Conservation (phyloP, 257 asterid genomes). For the Nemophila menziesii region DNA sequence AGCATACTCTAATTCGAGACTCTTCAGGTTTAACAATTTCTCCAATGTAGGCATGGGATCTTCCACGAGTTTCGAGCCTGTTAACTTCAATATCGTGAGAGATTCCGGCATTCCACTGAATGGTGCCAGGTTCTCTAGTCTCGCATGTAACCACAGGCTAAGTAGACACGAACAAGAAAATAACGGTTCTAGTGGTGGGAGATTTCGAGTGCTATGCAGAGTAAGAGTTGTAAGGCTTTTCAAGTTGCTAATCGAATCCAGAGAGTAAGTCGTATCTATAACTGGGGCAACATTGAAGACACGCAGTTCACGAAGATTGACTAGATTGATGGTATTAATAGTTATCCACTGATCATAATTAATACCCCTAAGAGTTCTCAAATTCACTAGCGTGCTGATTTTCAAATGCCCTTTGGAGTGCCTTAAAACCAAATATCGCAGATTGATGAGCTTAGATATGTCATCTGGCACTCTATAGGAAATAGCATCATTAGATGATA, state of each 20-base stretch:
- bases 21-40: constrained; percentile 1
- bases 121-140: not conserved
- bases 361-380: constrained; percentile 1
- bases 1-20: not conserved
- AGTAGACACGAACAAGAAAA: constrained; percentile 5
- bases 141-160: constrained; percentile 3
- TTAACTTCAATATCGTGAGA: not conserved
- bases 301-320: constrained; percentile 7
- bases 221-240: constrained; percentile 3
- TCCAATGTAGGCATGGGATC: constrained; percentile 7
- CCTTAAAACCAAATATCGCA: not conserved
- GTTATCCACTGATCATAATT: constrained; percentile 2
- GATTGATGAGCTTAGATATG: constrained; percentile 6
- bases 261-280: not conserved
- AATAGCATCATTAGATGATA: too few relatives aligned
- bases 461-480: too few relatives aligned
- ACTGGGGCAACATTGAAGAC: not conserved
- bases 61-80: not conserved
- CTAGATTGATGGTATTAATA: constrained; percentile 1
- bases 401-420: not conserved
- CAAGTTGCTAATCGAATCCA: constrained; percentile 1
- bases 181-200: constrained; percentile 2
- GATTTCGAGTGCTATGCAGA: not conserved
- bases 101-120: not conserved
- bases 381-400: not conserved